Base-by-base conservation (phyloP, 805 yeast species). In the Kregervanrija fluxuum region DNA sequence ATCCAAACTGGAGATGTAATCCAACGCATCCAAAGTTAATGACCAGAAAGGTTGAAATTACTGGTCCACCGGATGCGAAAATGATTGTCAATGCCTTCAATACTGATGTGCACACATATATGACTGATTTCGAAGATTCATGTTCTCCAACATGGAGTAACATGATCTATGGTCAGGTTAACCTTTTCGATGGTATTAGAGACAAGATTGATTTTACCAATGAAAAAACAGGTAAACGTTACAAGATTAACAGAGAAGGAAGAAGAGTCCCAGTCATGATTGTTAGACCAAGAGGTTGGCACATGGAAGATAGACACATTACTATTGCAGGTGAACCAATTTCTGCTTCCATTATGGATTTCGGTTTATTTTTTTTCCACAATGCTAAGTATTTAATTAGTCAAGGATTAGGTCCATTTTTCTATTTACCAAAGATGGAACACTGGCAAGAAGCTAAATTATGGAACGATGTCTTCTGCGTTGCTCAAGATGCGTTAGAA, bases 251-350 rank as follows among this genome's bases (percentile, higher is more conserved):
- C 40, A 69, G 68, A 48, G 70, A 70, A 45, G 74, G 71, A 44
- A 72, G 74, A 61, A 80, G 80, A 58, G 70, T 82, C 42, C 91
- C 91, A 49, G 85, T 89, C 37, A 67, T 85, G 61, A 82, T 85
- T 61, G 89, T 84, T 45, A 77, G 95, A 70, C 95, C 95, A 59
- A 76, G 95, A 70, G 93, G 95, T 41, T 84, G 91, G 90, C 95
- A 85, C 63, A 73, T 85, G 76, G 79, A 70, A 33, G 95, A 85
- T 61, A 73, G 75, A 61, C 95, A 85, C 59, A 70, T 85, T 40
- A 57, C 71, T 41, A 77, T 84, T 47, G 90, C 82, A 59, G 85
- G 81, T 47, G 86, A 81, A 64, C 88, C 90, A 42, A 79, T 85
- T 39, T 72, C 82, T 47, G 93, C 87, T 30, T 85, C 89, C 33